phyloP scores from a whole-genome alignment of 1,284 basidiomycete species.

The Tilletia walkeri region DNA sequence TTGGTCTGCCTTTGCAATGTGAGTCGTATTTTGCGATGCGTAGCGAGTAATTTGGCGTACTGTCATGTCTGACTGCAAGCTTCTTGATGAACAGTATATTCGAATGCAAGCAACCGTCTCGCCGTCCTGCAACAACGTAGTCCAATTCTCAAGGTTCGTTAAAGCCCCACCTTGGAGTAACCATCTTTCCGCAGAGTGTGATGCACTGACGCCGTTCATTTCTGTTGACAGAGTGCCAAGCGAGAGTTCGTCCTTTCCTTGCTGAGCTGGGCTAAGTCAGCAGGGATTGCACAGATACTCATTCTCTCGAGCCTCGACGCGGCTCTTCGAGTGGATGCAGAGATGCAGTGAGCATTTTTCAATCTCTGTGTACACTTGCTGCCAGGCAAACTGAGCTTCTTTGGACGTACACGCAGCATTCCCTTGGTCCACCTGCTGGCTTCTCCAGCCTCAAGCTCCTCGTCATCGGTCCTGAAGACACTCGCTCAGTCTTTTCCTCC shows the following conservation, averaged over 20 bases:
- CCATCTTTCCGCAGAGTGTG: not conserved
- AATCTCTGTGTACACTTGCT: slow-evolving; percentile 17
- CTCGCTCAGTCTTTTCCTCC: slow-evolving; percentile 1
- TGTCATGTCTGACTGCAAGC: too few relatives aligned
- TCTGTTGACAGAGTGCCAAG: not conserved
- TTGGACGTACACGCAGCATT: slow-evolving; percentile 5
- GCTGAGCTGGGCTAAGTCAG: slow-evolving; percentile 20
- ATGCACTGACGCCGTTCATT: not conserved
- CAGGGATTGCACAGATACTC: slow-evolving; percentile 27
- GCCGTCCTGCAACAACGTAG: slow-evolving; percentile 45
- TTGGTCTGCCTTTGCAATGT: slow-evolving; percentile 23
- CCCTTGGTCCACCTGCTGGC: slow-evolving; percentile 26
- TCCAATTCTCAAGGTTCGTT: slow-evolving; percentile 36
- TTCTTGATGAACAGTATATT: slow-evolving; percentile 25
- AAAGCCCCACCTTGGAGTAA: not conserved
- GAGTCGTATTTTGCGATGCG: not conserved
- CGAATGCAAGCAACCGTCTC: slow-evolving; percentile 19
- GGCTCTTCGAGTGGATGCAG: slow-evolving; percentile 36
- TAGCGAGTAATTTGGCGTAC: too few relatives aligned
- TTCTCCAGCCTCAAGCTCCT: slow-evolving; percentile 15
- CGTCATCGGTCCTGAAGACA: not conserved
- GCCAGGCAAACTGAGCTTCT: slow-evolving; percentile 2
- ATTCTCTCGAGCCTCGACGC: slow-evolving; percentile 37
- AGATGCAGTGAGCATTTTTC: slow-evolving; percentile 24
- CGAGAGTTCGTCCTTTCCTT: slow-evolving; percentile 25